Conservation (phyloP, 78 protist genomes). For the Mantamonas sphyraenae region DNA sequence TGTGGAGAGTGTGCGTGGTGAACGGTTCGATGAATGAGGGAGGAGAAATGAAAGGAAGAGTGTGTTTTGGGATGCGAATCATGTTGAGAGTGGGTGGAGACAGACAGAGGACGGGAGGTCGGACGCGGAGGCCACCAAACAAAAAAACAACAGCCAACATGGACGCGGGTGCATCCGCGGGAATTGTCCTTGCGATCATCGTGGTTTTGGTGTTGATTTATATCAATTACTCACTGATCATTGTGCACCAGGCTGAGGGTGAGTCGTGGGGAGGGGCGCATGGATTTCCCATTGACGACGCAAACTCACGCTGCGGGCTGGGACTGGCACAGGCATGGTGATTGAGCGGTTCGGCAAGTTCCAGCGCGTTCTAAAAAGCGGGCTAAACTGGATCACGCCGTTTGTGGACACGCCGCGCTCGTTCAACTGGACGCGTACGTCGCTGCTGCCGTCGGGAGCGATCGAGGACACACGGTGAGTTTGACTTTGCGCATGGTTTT, state of each 20-base stretch:
- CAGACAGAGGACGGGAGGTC: too few species aligned
- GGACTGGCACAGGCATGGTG: background rate
- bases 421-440: background rate
- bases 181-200: background rate
- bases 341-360: slow-evolving; percentile 5
- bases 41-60: too few species aligned
- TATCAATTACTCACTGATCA: background rate
- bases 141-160: background rate
- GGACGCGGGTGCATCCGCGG: background rate
- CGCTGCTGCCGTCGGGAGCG: too few species aligned
- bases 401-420: background rate
- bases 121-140: too few species aligned
- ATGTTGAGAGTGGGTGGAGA: too few species aligned
- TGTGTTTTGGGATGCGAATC: too few species aligned
- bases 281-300: background rate
- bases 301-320: background rate
- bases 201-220: background rate
- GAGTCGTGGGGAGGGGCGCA: too few species aligned
- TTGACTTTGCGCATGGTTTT: background rate
- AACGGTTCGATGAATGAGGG: too few species aligned
- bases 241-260: too few species aligned
- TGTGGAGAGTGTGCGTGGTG: too few species aligned
- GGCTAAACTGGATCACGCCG: background rate
- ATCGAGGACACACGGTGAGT: too few species aligned
- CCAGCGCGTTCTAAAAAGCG: background rate